These are phyloP conservation scores for Daldinia loculata DNA, from an alignment of 495 filamentous ascomycete species.

Conservation along the genomic window DNA sequence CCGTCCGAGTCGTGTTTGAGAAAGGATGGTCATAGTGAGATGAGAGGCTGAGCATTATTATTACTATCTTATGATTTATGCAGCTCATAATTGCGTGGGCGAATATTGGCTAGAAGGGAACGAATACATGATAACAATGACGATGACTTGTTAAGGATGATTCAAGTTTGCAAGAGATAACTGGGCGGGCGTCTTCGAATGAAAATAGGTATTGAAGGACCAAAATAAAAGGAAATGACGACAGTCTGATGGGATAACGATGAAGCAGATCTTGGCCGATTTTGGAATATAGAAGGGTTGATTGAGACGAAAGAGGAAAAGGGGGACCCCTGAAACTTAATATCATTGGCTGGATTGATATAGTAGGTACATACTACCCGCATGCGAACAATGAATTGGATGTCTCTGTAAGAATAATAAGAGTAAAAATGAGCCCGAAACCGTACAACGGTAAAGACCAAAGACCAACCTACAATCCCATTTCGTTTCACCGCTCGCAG, in stretches of 20 bases:
- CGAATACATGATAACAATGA: constrained; percentile 1
- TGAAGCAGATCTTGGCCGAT: neutral
- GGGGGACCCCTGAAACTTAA: constrained; percentile 6
- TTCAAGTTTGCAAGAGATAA: constrained; percentile 10
- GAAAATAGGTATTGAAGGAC: constrained; percentile 15
- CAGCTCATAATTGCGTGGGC: neutral
- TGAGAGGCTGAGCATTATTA: constrained; percentile 1
- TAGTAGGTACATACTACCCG: constrained; percentile 14
- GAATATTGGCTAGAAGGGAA: neutral
- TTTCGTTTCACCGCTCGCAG: neutral
- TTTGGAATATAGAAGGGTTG: constrained; percentile 8
- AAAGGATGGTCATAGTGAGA: neutral
- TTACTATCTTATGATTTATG: constrained; percentile 8
- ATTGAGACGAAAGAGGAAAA: constrained; percentile 43
- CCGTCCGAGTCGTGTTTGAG: neutral
- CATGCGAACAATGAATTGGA: constrained; percentile 25
- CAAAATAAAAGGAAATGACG: constrained; percentile 33
- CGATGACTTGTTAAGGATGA: constrained; percentile 6
- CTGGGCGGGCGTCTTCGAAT: neutral
- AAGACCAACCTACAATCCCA: neutral
- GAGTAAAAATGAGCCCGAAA: constrained; percentile 17
- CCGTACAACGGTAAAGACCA: constrained; percentile 16
- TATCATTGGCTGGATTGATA: constrained; percentile 24
- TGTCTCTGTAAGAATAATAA: constrained; percentile 7
- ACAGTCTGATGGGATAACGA: constrained; percentile 31